Percentiles rank a stretch among this genome's conserved stretches.
These are phyloP conservation scores for Rhododendron simsii DNA, from an alignment of 148 eudicot genomes.

Conservation along the genomic window DNA sequence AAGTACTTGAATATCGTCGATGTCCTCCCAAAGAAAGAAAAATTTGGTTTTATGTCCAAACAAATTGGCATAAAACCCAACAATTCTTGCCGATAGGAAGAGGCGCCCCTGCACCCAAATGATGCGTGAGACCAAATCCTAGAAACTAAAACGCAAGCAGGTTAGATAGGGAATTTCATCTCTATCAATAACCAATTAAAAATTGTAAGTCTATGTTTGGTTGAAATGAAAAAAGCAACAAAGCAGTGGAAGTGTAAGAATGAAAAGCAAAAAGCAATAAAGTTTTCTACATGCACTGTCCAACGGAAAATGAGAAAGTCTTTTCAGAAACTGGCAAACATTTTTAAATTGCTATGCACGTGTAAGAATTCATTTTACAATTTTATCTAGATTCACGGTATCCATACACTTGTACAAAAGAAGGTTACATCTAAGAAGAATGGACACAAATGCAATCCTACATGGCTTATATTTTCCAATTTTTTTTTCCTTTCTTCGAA, in stretches of 20 bases:
- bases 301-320: background rate
- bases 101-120: constrained; percentile 67
- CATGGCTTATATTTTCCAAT: background rate
- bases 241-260: background rate
- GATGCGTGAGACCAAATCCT: background rate
- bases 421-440: background rate
- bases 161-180: background rate
- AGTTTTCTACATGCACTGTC: background rate
- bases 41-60: constrained; percentile 78
- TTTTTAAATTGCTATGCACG: background rate
- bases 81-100: constrained; percentile 75
- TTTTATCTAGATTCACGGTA: background rate
- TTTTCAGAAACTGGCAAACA: background rate
- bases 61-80: constrained; percentile 78
- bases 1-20: constrained; percentile 71
- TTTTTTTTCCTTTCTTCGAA: background rate
- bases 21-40: constrained; percentile 90
- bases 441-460: background rate
- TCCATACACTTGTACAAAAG: background rate
- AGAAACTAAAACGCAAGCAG: background rate
- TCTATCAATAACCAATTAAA: background rate
- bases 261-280: background rate
- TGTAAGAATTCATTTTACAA: background rate
- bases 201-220: background rate
- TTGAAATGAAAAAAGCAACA: background rate